Conservation (phyloP, 495 filamentous ascomycete species). For the Xylaria venustula region DNA sequence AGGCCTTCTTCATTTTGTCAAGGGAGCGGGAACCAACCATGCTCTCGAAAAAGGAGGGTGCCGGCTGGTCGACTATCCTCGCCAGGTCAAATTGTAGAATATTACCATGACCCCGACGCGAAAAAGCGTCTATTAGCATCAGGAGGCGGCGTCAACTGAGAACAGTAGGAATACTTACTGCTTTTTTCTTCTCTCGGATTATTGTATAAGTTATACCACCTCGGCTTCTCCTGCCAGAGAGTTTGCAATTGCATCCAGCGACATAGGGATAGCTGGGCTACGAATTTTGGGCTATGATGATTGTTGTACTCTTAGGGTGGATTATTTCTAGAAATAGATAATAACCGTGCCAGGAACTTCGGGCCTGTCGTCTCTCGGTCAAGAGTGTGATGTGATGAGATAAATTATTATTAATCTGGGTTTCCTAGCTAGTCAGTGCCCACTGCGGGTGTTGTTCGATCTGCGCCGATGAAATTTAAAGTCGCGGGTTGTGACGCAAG, state of each 20-base stretch:
- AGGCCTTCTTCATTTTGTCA: background rate
- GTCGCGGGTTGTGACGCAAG: background rate
- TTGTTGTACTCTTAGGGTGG: constrained; percentile 5
- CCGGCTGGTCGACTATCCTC: background rate
- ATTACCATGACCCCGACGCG: constrained; percentile 15
- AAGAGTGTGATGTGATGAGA: background rate
- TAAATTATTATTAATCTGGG: no score
- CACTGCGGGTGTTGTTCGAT: no score
- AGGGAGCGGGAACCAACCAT: background rate
- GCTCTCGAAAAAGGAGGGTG: background rate
- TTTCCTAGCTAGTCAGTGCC: no score
- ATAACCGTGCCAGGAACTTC: background rate
- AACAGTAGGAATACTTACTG: constrained; percentile 1
- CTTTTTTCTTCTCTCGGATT: constrained; percentile 19
- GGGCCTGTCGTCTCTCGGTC: background rate
- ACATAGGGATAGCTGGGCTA: constrained; percentile 29
- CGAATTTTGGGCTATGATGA: constrained; percentile 23
- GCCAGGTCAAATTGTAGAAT: constrained; percentile 10
- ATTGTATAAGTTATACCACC: constrained; percentile 25
- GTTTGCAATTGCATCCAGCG: constrained; percentile 12
- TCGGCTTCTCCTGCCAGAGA: background rate
- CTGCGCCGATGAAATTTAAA: background rate
- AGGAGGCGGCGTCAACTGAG: constrained; percentile 23
- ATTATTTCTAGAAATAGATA: constrained; percentile 5
- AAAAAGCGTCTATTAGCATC: constrained; percentile 23